A percentile compares a stretch with the other conserved stretches of the same genome.
Conservation (phyloP, 345 rosid species). For the Arabidopsis suecica region DNA sequence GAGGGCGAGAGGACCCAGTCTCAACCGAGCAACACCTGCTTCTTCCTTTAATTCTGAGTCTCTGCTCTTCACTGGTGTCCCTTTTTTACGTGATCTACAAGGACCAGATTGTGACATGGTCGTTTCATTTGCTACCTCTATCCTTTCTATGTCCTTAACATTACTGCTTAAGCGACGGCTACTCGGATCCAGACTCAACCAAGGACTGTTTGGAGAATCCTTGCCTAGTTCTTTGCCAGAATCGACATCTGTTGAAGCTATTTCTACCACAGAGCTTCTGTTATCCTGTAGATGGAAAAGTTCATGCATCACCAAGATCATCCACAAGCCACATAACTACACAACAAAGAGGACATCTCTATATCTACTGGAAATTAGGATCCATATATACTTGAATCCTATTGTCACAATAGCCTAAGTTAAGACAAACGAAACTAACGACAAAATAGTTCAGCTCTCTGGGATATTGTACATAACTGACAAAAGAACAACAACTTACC, state of each 20-base stretch:
- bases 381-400: slow-evolving; percentile 12
- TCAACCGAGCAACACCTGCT: slow-evolving; percentile 50
- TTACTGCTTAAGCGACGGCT: slow-evolving; percentile 45
- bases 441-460: slow-evolving; percentile 13
- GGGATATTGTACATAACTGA: slow-evolving; percentile 6
- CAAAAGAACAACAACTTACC: slow-evolving; percentile 48
- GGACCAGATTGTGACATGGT: slow-evolving; percentile 47
- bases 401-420: slow-evolving; percentile 27
- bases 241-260: slow-evolving; percentile 40
- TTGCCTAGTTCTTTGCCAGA: slow-evolving; percentile 52
- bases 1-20: slow-evolving; percentile 57
- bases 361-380: slow-evolving; percentile 27
- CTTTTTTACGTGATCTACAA: slow-evolving; percentile 55
- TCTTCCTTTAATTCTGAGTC: slow-evolving; percentile 46
- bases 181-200: slow-evolving; percentile 81
- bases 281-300: slow-evolving; percentile 53
- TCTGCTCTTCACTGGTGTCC: slow-evolving; percentile 46
- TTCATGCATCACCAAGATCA: slow-evolving; percentile 29
- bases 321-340: slow-evolving; percentile 28
- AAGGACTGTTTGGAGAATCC: slow-evolving; percentile 58
- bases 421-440: slow-evolving; percentile 6
- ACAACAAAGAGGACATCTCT: slow-evolving; percentile 20
- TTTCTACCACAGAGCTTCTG: slow-evolving; percentile 41
- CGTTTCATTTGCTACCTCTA: slow-evolving; percentile 29
- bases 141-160: slow-evolving; percentile 46